Percentiles rank a stretch among this genome's conserved stretches.
These are phyloP conservation scores for Anastatica hierochuntica DNA, from an alignment of 345 rosid species.

Conservation along the genomic window DNA sequence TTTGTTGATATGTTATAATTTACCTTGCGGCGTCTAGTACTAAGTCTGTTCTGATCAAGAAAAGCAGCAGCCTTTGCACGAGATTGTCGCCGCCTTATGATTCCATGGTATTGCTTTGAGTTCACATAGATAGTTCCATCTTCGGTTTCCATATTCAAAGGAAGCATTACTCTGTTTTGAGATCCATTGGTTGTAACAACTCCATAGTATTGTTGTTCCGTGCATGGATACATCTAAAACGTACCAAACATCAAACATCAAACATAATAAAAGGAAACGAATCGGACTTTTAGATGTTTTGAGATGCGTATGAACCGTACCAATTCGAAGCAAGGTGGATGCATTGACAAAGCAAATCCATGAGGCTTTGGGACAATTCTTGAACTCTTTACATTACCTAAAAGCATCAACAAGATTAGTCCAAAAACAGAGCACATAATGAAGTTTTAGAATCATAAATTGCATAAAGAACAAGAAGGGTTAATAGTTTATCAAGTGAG, in stretches of 20 bases:
- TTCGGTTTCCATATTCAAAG: slow-evolving; percentile 55
- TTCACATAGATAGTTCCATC: slow-evolving; percentile 85
- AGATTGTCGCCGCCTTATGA: slow-evolving; percentile 75
- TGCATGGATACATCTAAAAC: slow-evolving; percentile 46
- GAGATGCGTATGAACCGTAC: too few relatives aligned
- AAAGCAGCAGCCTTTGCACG: slow-evolving; percentile 77
- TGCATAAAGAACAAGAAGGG: too few relatives aligned
- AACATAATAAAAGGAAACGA: too few relatives aligned
- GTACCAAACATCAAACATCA: too few relatives aligned
- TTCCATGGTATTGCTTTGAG: slow-evolving; percentile 93
- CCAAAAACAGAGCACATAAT: too few relatives aligned
- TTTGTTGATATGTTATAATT: not conserved
- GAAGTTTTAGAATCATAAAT: too few relatives aligned
- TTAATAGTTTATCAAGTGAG: slow-evolving; percentile 42
- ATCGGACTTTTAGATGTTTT: slow-evolving; percentile 13
- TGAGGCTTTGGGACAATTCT: slow-evolving; percentile 42
- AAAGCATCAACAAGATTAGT: not conserved
- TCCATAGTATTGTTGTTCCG: slow-evolving; percentile 70
- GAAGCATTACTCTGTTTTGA: slow-evolving; percentile 73
- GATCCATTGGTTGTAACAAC: slow-evolving; percentile 61
- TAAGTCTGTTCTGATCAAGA: slow-evolving; percentile 38
- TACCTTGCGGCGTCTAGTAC: slow-evolving; percentile 61
- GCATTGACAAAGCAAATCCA: slow-evolving; percentile 37
- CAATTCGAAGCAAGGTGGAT: slow-evolving; percentile 48
- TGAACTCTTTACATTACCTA: slow-evolving; percentile 51